Evolutionary conservation across 768 basidiomycete genomes (phyloP).

Genomic region (Polyporus arcularius): DNA sequence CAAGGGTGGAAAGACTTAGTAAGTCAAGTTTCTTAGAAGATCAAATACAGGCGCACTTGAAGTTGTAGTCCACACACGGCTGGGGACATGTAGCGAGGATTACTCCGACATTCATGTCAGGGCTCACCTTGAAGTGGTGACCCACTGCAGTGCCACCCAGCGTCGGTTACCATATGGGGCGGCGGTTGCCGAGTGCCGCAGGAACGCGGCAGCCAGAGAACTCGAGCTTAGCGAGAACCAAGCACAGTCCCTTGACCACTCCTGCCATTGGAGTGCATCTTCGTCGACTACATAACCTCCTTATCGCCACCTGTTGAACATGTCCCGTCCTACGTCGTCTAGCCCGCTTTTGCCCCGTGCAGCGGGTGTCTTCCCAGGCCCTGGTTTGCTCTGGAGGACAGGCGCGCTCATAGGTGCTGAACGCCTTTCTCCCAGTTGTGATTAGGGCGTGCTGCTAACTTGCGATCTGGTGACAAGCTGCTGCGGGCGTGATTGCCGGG

Average conservation of each 20-base stretch:
- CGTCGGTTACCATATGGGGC: not conserved
- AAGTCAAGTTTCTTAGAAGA: too few species aligned
- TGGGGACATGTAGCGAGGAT: too few species aligned
- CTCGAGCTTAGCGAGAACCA: too few species aligned
- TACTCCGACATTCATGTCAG: too few species aligned
- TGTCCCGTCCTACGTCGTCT: slow-evolving; percentile 25
- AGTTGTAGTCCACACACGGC: too few species aligned
- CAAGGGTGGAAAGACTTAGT: too few species aligned
- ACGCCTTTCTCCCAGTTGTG: too few species aligned
- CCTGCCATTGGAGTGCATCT: too few species aligned
- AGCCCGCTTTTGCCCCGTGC: slow-evolving; percentile 29
- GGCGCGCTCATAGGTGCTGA: slow-evolving; percentile 29
- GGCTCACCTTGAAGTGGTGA: too few species aligned
- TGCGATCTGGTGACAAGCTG: slow-evolving; percentile 28
- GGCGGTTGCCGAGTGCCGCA: not conserved
- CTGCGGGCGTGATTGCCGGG: slow-evolving; percentile 56
- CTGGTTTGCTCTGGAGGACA: slow-evolving; percentile 28
- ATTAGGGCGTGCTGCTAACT: not conserved
- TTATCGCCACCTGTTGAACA: not conserved
- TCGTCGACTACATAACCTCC: not conserved
- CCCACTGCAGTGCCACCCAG: not conserved
- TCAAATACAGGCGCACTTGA: too few species aligned
- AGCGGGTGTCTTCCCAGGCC: slow-evolving; percentile 5
- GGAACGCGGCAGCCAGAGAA: too few species aligned
- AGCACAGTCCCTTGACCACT: too few species aligned